These are phyloP conservation scores for Niebla homalea DNA, from an alignment of 495 filamentous ascomycete genomes.

Conservation along the genomic window DNA sequence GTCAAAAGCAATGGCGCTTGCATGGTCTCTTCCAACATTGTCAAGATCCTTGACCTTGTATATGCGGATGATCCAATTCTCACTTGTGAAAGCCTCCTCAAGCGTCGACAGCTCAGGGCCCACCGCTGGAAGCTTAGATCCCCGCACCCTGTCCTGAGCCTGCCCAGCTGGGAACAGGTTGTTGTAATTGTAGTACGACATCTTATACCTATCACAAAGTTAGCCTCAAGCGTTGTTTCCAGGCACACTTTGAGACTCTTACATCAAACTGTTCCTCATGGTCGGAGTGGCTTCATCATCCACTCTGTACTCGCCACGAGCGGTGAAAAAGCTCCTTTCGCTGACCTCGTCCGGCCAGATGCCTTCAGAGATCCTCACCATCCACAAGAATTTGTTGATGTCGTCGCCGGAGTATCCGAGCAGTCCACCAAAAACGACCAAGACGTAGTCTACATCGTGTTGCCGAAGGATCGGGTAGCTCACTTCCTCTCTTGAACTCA, in stretches of 20 bases:
- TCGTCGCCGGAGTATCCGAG: slow-evolving; percentile 98
- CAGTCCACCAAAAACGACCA: slow-evolving; percentile 92
- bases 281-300: slow-evolving; percentile 89
- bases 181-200: slow-evolving; percentile 99
- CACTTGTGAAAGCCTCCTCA: slow-evolving; percentile 95
- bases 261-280: slow-evolving; percentile 99
- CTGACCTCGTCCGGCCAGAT: slow-evolving; percentile 99
- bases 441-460: slow-evolving; percentile 96
- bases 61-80: slow-evolving; percentile 99
- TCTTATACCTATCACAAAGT: slow-evolving; percentile 77
- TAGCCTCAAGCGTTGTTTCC: background rate
- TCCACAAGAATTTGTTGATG: slow-evolving; percentile 99
- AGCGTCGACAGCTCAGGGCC: slow-evolving; percentile 77
- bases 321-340: slow-evolving; percentile 92
- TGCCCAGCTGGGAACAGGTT: slow-evolving; percentile 83
- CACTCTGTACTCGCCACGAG: slow-evolving; percentile 88
- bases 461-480: slow-evolving; percentile 96
- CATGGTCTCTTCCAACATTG: slow-evolving; percentile 85
- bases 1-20: slow-evolving; percentile 73
- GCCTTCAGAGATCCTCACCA: slow-evolving; percentile 97
- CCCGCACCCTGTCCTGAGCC: slow-evolving; percentile 82
- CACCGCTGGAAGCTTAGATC: slow-evolving; percentile 64
- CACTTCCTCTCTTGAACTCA: slow-evolving; percentile 95
- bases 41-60: slow-evolving; percentile 99
- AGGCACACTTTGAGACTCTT: slow-evolving; percentile 26